Conservation (phyloP, 2,329 filamentous ascomycete species). For the Dendrostoma leiphaemia region DNA sequence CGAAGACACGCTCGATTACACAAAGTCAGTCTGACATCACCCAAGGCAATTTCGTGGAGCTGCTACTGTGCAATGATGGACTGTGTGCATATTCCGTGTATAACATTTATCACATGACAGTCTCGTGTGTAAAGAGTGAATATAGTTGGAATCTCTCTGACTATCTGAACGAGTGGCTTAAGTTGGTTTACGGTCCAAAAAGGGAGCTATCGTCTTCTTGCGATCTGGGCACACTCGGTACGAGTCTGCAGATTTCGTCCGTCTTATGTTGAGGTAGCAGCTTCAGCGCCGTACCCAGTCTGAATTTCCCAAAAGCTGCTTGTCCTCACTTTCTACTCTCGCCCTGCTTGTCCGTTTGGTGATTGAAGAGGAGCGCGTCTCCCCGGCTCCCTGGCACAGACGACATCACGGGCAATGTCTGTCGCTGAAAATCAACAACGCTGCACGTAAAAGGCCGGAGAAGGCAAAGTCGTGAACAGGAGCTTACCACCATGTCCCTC, state of each 20-base stretch:
- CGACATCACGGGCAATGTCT: conserved; percentile 15
- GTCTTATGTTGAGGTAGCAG: conserved; percentile 3
- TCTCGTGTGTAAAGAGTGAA: conserved; percentile 9
- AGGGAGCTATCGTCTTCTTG: conserved; percentile 1
- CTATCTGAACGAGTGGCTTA: conserved; percentile 17
- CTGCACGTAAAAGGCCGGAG: too few relatives aligned
- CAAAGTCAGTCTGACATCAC: too few relatives aligned
- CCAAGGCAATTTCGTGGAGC: too few relatives aligned
- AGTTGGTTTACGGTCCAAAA: conserved; percentile 5
- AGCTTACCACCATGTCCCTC: conserved; percentile 17
- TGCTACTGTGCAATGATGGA: too few relatives aligned
- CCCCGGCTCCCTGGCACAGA: conserved; percentile 13
- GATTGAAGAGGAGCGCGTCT: conserved; percentile 6
- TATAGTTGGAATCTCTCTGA: conserved; percentile 9
- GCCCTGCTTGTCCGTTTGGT: conserved; percentile 16
- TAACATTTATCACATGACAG: too few relatives aligned
- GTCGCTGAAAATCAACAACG: background rate
- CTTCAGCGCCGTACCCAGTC: conserved; percentile 9
- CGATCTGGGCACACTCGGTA: conserved; percentile 8
- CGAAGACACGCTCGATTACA: too few relatives aligned
- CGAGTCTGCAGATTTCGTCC: conserved; percentile 9
- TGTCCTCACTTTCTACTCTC: conserved; percentile 1
- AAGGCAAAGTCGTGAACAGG: too few relatives aligned
- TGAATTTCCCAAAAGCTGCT: conserved; percentile 1
- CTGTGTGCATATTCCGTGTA: too few relatives aligned